Evolutionary conservation across 768 basidiomycete genomes (phyloP).

Genomic region (Macrolepiota dolichaula): DNA sequence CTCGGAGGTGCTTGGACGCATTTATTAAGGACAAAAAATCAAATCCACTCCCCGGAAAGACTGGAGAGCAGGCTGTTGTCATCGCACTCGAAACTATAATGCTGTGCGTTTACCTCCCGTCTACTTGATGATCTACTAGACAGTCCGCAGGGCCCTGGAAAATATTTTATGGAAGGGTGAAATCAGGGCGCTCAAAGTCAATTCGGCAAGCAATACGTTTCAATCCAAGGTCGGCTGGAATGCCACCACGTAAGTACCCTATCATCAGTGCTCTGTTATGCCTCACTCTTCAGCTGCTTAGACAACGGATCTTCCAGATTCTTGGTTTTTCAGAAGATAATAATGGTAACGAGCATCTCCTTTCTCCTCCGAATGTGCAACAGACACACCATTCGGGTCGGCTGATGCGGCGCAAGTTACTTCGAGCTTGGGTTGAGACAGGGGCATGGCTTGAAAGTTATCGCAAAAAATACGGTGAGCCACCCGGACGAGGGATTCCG

Average conservation of each 20-base stretch:
- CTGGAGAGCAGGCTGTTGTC: slow-evolving; percentile 50
- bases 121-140: slow-evolving; percentile 5
- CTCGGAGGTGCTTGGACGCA: slow-evolving; percentile 57
- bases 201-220: slow-evolving; percentile 43
- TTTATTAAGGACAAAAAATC: slow-evolving; percentile 57
- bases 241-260: slow-evolving; percentile 44
- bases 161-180: slow-evolving; percentile 76
- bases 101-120: slow-evolving; percentile 40
- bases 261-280: slow-evolving; percentile 1
- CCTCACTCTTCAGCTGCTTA: slow-evolving; percentile 12
- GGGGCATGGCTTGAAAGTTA: slow-evolving; percentile 65
- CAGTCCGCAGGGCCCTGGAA: slow-evolving; percentile 58
- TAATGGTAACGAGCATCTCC: slow-evolving; percentile 36
- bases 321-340: slow-evolving; percentile 40
- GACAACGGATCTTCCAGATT: slow-evolving; percentile 42
- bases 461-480: slow-evolving; percentile 42
- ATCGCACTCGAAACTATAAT: slow-evolving; percentile 64
- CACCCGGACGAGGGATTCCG: background rate
- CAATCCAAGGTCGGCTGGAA: slow-evolving; percentile 68
- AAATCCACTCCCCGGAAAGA: slow-evolving; percentile 56
- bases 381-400: slow-evolving; percentile 39
- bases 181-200: slow-evolving; percentile 51
- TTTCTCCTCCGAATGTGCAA: slow-evolving; percentile 58
- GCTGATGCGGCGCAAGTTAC: slow-evolving; percentile 54
- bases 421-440: slow-evolving; percentile 81